A percentile compares a stretch with the other conserved stretches of the same genome.
Conservation (phyloP, 2,329 filamentous ascomycete genomes). For the Diaporthe sp. region DNA sequence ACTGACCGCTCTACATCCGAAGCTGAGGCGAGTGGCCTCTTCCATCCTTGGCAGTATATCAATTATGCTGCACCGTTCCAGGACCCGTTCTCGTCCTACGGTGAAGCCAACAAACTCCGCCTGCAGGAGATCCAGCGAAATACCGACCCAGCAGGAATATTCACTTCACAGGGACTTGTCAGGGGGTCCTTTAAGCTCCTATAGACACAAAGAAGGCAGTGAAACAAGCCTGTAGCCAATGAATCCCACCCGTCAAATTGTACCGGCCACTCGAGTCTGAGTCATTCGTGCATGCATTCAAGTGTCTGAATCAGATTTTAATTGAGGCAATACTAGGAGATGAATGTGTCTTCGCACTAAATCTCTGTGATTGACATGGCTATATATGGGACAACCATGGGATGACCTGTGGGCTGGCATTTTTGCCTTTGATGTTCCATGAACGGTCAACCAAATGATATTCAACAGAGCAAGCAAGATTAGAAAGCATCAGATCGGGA, state of each 20-base stretch:
- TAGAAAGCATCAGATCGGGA: neutral
- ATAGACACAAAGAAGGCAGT: neutral
- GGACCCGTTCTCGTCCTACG: constrained; percentile 8
- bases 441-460: neutral
- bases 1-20: neutral
- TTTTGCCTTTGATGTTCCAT: no score
- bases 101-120: neutral
- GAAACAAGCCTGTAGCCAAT: neutral
- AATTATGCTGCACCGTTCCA: constrained; percentile 13
- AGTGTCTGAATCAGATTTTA: neutral
- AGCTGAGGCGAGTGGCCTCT: neutral
- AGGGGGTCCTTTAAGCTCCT: neutral
- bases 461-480: neutral
- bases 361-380: neutral
- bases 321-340: neutral
- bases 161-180: neutral
- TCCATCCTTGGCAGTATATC: constrained; percentile 20
- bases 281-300: neutral
- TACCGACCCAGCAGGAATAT: neutral
- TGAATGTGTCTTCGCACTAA: neutral
- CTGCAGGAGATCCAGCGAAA: neutral
- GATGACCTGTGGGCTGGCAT: no score
- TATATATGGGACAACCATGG: neutral
- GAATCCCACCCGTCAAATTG: neutral
- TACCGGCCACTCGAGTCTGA: neutral